These are phyloP conservation scores for Mycena leptocephala DNA, from an alignment of 768 basidiomycete species.

Conservation along the genomic window DNA sequence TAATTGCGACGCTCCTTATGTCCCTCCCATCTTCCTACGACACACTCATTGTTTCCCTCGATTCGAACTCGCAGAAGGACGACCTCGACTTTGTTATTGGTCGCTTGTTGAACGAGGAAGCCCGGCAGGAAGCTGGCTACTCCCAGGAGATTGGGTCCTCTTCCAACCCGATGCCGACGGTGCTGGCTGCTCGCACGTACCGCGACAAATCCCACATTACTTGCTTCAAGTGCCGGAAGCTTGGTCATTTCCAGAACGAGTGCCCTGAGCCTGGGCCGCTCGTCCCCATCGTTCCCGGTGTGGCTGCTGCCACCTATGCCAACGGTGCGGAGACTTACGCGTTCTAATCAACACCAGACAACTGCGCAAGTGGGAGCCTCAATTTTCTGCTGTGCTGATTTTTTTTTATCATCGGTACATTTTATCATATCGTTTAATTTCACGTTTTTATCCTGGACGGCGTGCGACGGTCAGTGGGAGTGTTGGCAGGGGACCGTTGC, in stretches of 20 bases:
- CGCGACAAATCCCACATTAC: constrained; percentile 3
- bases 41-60: constrained; percentile 16
- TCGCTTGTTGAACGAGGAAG: constrained; percentile 17
- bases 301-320: background rate
- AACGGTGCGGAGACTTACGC: background rate
- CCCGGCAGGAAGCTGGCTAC: constrained; percentile 2
- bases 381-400: background rate
- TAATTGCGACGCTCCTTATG: constrained; percentile 25
- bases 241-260: constrained; percentile 26
- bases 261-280: constrained; percentile 26
- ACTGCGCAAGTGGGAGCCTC: constrained; percentile 19
- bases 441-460: no score
- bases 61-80: constrained; percentile 13
- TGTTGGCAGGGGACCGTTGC: background rate
- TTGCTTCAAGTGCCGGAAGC: constrained; percentile 24
- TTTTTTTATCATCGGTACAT: background rate
- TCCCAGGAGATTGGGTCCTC: no score
- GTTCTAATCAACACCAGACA: background rate
- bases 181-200: background rate
- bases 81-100: constrained; percentile 18
- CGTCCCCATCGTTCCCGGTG: background rate
- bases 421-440: no score
- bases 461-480: background rate
- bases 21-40: constrained; percentile 22
- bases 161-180: no score